Evolutionary conservation across 208 protist species (phyloP).

Genomic region (Histomonas meleagridis): DNA sequence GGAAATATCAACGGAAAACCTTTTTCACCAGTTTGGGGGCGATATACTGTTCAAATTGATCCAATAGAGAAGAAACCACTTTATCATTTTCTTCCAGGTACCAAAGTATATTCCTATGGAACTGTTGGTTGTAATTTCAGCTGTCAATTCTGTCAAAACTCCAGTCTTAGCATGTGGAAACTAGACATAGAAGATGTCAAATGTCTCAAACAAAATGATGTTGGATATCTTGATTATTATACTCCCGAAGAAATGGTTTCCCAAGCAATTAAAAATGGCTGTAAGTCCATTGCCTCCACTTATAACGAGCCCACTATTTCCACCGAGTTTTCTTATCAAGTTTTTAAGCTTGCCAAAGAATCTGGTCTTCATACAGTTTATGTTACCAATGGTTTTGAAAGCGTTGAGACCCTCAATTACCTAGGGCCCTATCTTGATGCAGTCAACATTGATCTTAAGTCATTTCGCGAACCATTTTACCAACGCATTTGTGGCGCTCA

Average conservation of each 20-base stretch:
- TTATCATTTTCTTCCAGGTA: conserved; percentile 18
- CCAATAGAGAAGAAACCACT: conserved; percentile 29
- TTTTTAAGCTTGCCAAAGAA: background rate
- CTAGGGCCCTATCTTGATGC: background rate
- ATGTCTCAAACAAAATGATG: background rate
- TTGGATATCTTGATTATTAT: background rate
- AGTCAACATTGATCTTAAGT: conserved; percentile 22
- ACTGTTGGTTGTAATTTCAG: conserved; percentile 31
- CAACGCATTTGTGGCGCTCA: background rate
- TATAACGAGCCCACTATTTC: conserved; percentile 29
- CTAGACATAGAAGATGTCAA: conserved; percentile 22
- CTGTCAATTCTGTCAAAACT: conserved; percentile 36
- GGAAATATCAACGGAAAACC: background rate
- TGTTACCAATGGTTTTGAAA: conserved; percentile 26
- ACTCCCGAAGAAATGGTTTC: background rate
- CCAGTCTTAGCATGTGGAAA: background rate
- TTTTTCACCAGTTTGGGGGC: background rate
- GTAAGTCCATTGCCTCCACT: background rate
- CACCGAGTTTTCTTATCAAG: background rate
- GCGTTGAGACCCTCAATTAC: background rate
- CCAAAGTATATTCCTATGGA: conserved; percentile 15
- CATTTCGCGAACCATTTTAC: background rate
- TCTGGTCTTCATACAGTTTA: background rate
- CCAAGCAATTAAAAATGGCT: background rate
- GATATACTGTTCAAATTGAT: conserved; percentile 17